Evolutionary conservation across 2,329 filamentous ascomycete species (phyloP).

Genomic region (Sporothrix euskadiensis): DNA sequence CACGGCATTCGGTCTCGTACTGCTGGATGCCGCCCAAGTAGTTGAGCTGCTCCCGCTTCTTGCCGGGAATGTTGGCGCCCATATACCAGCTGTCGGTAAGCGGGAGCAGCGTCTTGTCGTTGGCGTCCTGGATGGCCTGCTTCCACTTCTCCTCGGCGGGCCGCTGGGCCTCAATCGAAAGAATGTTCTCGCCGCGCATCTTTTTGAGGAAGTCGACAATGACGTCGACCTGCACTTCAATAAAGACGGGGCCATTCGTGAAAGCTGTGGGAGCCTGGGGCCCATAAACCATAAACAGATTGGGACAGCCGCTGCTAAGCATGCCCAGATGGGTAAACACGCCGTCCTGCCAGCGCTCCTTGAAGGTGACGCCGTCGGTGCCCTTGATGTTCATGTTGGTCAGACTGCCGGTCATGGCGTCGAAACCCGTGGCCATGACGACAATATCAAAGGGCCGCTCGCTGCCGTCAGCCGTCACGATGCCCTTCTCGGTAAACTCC

Average conservation of each 20-base stretch:
- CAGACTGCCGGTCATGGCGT: conserved; percentile 40
- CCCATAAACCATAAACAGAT: conserved; percentile 31
- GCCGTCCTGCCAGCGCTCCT: conserved; percentile 40
- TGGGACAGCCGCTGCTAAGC: conserved; percentile 30
- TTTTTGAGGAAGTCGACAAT: conserved; percentile 28
- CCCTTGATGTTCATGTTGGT: conserved; percentile 38
- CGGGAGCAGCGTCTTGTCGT: conserved; percentile 31
- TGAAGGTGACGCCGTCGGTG: conserved; percentile 36
- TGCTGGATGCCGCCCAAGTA: conserved; percentile 29
- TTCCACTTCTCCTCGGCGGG: conserved; percentile 31
- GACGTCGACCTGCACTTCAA: conserved; percentile 32
- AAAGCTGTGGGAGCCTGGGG: conserved; percentile 33
- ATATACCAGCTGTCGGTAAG: conserved; percentile 34
- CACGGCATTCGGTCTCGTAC: conserved; percentile 30
- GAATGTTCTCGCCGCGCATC: conserved; percentile 26
- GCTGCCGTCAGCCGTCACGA: conserved; percentile 43
- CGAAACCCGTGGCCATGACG: conserved; percentile 42
- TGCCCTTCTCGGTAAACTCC: conserved; percentile 43
- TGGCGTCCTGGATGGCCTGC: conserved; percentile 26
- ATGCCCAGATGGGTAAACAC: conserved; percentile 38
- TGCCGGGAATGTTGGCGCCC: conserved; percentile 35
- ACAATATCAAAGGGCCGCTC: conserved; percentile 43
- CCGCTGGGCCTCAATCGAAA: conserved; percentile 30
- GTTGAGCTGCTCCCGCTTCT: conserved; percentile 33
- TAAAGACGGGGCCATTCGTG: conserved; percentile 31